Evolutionary conservation across 371 early-diverging fungal genomes (phyloP), one percentile per base, ranked within the genome.

Genomic region (Mortierella sp.): DNA sequence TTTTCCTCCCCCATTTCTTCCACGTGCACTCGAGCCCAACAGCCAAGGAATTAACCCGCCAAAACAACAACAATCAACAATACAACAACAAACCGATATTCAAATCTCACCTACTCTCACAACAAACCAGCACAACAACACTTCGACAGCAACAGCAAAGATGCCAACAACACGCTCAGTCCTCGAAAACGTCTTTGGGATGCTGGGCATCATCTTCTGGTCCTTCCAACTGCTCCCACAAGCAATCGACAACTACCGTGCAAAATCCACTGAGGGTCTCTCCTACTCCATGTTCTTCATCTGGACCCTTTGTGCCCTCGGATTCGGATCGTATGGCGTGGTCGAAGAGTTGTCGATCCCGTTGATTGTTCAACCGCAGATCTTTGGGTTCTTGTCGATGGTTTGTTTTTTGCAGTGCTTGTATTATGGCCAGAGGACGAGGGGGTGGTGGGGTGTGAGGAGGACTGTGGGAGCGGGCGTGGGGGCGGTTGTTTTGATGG

Each of bases 141-240:
- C 43, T 40, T 40, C 6, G 43, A 1, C 54, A 24, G 40, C 24
- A 24, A 14, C 67, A 54, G 9, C 16, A 28, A 59, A 28, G 13
- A 83, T 83, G 83, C 71, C 83, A 16, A 59, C 74, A 16, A 51
- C 83, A 57, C 70, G 59, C 44, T 71, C 55, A 19, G 74, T 86
- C 57, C 77, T 86, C 61, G 90, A 91, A 74, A 90, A 90, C 74
- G 86, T 91, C 34, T 91, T 90, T 79, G 90, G 90, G 21, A 86
- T 89, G 46, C 80, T 93, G 44, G 93, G 92, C 0, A 88, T 91
- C 67, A 79, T 92, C 2, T 89, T 92, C 59, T 93, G 91, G 91
- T 91, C 92, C 16, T 90, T 93, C 69, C 93, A 93, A 73, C 73
- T 93, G 24, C 82, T 88, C 16, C 93, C 93, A 0, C 93, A 92